Conservation (phyloP, 176 grass and related monocot species). For the Calamus simplicifolius region DNA sequence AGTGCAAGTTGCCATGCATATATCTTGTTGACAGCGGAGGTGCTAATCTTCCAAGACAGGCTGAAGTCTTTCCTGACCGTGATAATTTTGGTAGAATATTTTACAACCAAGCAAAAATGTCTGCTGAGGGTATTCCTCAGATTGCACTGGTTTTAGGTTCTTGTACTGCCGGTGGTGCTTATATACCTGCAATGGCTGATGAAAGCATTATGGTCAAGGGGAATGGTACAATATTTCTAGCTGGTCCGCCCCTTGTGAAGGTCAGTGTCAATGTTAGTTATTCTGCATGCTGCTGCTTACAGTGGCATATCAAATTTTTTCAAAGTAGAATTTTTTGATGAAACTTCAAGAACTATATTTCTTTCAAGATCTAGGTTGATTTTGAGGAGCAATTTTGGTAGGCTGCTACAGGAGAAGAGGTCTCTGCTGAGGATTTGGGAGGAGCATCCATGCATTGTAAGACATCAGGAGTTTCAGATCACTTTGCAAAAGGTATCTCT, state of each 20-base stretch:
- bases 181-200: slow-evolving; percentile 99
- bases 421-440: slow-evolving; percentile 98
- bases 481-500: slow-evolving; percentile 76
- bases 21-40: slow-evolving; percentile 97
- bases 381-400: slow-evolving; percentile 33
- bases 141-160: slow-evolving; percentile 92
- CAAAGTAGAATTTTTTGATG: not conserved
- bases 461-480: slow-evolving; percentile 90
- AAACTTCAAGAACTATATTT: slow-evolving; percentile 1
- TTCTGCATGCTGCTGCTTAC: slow-evolving; percentile 16
- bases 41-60: slow-evolving; percentile 90
- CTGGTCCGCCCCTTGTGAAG: slow-evolving; percentile 96
- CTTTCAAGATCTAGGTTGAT: slow-evolving; percentile 19
- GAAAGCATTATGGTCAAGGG: slow-evolving; percentile 94
- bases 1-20: slow-evolving; percentile 88
- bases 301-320: slow-evolving; percentile 5
- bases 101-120: slow-evolving; percentile 98
- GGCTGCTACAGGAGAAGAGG: slow-evolving; percentile 96
- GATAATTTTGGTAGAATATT: slow-evolving; percentile 99
- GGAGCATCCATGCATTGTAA: slow-evolving; percentile 95
- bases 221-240: slow-evolving; percentile 96
- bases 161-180: slow-evolving; percentile 97
- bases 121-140: slow-evolving; percentile 76
- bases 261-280: slow-evolving; percentile 26
- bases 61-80: slow-evolving; percentile 90